A percentile compares a stretch with the other conserved stretches of the same genome.
phyloP scores from a whole-genome alignment of 805 yeast genomes.

The Cyberlindnera subsufficiens region DNA sequence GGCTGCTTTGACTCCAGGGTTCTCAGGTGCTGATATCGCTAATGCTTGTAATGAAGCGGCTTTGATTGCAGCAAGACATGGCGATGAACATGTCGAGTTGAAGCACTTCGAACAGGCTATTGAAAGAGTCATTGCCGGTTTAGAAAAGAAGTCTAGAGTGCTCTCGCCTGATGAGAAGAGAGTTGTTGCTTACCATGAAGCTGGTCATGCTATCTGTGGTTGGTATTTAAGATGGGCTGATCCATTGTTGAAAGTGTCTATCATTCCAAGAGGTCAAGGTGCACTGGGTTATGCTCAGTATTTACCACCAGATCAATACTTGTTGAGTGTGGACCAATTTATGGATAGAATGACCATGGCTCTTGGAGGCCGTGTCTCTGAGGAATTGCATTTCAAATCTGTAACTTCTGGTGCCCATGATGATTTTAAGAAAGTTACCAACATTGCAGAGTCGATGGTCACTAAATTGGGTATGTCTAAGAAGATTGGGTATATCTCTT shows the following conservation, averaged over 20 bases:
- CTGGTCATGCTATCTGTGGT: conserved; percentile 95
- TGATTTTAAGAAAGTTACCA: conserved; percentile 87
- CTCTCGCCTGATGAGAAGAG: conserved; percentile 75
- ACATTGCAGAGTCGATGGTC: conserved; percentile 87
- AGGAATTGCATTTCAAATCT: conserved; percentile 78
- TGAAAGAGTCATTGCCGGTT: conserved; percentile 92
- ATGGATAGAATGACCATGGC: conserved; percentile 90
- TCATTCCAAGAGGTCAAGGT: conserved; percentile 91
- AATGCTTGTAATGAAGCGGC: conserved; percentile 95
- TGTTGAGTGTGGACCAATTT: conserved; percentile 71
- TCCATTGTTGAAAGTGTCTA: conserved; percentile 88
- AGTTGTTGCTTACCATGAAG: conserved; percentile 91
- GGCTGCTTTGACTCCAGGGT: conserved; percentile 91
- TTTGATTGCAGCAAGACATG: conserved; percentile 79
- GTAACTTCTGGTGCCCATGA: conserved; percentile 92
- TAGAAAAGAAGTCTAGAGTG: conserved; percentile 78
- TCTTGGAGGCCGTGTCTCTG: conserved; percentile 87
- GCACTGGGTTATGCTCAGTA: conserved; percentile 96
- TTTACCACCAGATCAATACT: conserved; percentile 82
- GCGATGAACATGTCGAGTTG: conserved; percentile 54
- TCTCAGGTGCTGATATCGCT: conserved; percentile 95
- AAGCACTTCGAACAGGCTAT: conserved; percentile 87
- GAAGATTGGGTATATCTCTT: conserved; percentile 62
- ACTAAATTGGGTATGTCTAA: conserved; percentile 84
- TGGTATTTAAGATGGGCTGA: conserved; percentile 88